Evolutionary conservation across 169 alveolate genomes (phyloP).

Genomic region (Babesia ovata): DNA sequence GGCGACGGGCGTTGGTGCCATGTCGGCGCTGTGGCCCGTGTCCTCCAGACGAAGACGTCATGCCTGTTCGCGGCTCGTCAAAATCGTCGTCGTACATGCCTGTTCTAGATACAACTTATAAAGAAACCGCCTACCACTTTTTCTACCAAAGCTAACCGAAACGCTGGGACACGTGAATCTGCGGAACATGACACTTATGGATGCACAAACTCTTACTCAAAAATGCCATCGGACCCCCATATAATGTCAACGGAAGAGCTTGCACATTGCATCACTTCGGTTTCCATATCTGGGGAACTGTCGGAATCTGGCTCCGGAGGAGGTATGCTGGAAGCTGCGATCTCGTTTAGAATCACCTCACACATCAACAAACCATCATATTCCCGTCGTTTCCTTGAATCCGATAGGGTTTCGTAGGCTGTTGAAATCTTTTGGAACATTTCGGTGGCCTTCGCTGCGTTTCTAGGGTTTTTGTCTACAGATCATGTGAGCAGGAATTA

Average conservation of each 20-base stretch:
- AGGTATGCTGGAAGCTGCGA: not conserved
- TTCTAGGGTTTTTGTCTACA: conserved; percentile 56
- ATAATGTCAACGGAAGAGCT: not conserved
- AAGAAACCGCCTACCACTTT: not conserved
- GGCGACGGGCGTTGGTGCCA: not conserved
- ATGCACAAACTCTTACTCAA: not conserved
- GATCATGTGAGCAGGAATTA: not conserved
- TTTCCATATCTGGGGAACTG: not conserved
- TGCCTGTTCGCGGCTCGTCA: not conserved
- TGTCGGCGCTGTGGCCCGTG: not conserved
- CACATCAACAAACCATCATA: conserved; percentile 66
- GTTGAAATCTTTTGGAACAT: conserved; percentile 71
- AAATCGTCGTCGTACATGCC: not conserved
- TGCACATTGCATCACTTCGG: not conserved
- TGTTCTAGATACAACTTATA: not conserved
- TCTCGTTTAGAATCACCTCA: not conserved
- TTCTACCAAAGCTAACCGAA: conserved; percentile 1
- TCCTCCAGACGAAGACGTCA: not conserved
- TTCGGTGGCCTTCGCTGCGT: conserved; percentile 73
- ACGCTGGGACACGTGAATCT: not conserved
- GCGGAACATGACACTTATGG: not conserved
- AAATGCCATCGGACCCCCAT: not conserved
- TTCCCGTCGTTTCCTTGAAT: conserved; percentile 66
- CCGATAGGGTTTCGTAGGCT: conserved; percentile 77
- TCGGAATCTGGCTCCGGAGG: not conserved